phyloP scores from a whole-genome alignment of 176 grass and related monocot species.

The Aegilops speltoides region DNA sequence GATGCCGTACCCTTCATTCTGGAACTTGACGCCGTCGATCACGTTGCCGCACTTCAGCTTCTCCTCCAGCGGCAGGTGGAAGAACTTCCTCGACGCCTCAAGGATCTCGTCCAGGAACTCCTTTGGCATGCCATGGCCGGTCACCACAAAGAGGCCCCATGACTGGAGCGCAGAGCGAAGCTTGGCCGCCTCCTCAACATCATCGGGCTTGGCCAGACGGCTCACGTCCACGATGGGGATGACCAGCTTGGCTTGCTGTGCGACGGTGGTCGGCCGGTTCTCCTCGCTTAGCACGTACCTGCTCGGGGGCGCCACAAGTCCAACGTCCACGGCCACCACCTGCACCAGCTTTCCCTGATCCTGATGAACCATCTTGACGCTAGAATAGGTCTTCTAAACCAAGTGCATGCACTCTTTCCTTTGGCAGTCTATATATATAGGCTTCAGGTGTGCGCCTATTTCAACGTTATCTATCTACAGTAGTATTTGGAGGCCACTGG shows the following conservation, averaged over 20 bases:
- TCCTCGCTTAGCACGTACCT: constrained; percentile 42
- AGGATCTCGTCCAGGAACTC: constrained; percentile 32
- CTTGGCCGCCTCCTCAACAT: constrained; percentile 45
- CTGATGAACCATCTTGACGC: constrained; percentile 29
- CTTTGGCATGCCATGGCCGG: constrained; percentile 32
- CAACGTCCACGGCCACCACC: constrained; percentile 22
- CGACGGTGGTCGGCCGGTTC: not conserved
- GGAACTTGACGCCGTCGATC: constrained; percentile 30
- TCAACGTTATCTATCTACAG: no score
- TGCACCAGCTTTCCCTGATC: constrained; percentile 48
- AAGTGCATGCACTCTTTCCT: no score
- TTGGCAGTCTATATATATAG: no score
- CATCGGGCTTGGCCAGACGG: constrained; percentile 25
- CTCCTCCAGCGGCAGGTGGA: constrained; percentile 46
- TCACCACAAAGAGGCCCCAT: constrained; percentile 58
- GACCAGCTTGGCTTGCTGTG: not conserved
- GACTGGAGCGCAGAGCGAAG: constrained; percentile 40
- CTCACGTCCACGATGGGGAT: constrained; percentile 54
- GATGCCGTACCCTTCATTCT: constrained; percentile 56
- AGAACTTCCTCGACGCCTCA: constrained; percentile 39
- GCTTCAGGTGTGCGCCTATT: no score
- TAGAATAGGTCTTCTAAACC: no score
- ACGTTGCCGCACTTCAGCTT: constrained; percentile 49
- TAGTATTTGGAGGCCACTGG: no score
- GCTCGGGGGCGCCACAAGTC: constrained; percentile 26